Base-by-base conservation (phyloP, 306 rosid species). In the Cucurbita pepo region DNA sequence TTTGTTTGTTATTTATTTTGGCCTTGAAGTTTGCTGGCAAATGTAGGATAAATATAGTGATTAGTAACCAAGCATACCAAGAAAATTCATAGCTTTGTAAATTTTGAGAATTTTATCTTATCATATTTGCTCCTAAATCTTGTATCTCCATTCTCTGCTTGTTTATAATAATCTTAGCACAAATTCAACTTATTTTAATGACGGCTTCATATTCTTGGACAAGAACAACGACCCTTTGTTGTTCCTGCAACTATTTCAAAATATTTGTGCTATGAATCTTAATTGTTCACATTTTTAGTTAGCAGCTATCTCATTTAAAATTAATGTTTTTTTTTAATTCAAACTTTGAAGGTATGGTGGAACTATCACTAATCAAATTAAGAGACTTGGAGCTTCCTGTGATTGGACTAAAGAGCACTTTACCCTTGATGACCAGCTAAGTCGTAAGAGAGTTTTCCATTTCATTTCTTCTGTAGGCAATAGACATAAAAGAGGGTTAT, bases 351-450 rank as follows among this genome's bases (percentile, higher is more conserved):
- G 98, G 82, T 93, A 88, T 82, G 98, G 97, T 73, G 97, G 97
- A 77, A 87, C 97, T 75, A 93, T 93, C 82, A 71, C 93, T 50
- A 93, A 93, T 81, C 98, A 93, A 89, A 93, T 93, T 58, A 93
- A 87, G 89, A 88, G 98, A 83, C 98, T 93, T 56, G 98, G 98
- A 76, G 98, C 97, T 83, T 93, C 98, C 50, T 93, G 98, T 86
- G 98, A 93, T 84, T 93, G 98, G 98, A 84, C 82, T 36, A 86
- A 91, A 85, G 98, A 90, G 80, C 98, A 85, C 77, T 93, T 93
- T 80, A 93, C 98, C 77, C 98, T 93, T 72, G 97, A 93, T 86
- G 91, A 88, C 81, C 96, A 93, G 89, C 98, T 90, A 88, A 93
- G 94, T 93, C 87, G 98, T 93, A 93, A 93, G 98, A 79, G 82